phyloP scores from a whole-genome alignment of 441 rosid genomes.

The Gossypium gossypioides region DNA sequence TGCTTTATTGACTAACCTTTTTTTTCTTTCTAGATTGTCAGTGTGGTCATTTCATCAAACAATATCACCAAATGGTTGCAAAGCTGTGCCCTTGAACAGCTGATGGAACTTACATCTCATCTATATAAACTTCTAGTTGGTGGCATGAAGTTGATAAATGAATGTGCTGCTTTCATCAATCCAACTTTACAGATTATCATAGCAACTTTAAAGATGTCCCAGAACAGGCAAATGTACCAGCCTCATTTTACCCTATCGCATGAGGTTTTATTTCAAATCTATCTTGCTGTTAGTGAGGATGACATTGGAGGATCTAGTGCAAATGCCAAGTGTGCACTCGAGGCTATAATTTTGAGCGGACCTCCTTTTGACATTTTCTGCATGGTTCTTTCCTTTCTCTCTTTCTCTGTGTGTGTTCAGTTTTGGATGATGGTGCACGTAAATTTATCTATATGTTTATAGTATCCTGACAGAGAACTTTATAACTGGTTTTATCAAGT shows the following conservation, averaged over 20 bases:
- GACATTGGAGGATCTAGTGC: constrained; percentile 23
- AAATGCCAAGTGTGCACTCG: constrained; percentile 50
- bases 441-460: not conserved
- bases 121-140: constrained; percentile 46
- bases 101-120: constrained; percentile 56
- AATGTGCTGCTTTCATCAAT: constrained; percentile 30
- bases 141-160: constrained; percentile 35
- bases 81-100: constrained; percentile 63
- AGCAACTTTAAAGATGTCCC: constrained; percentile 62
- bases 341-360: constrained; percentile 53
- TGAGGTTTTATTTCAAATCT: constrained; percentile 53
- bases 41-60: constrained; percentile 38
- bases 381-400: constrained; percentile 33
- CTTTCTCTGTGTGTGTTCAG: not conserved
- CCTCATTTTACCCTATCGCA: constrained; percentile 65
- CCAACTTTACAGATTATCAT: constrained; percentile 41
- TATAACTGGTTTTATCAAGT: not conserved
- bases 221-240: constrained; percentile 53
- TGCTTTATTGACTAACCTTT: not conserved
- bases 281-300: constrained; percentile 32
- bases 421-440: not conserved
- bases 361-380: constrained; percentile 54
- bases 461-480: not conserved
- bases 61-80: constrained; percentile 66
- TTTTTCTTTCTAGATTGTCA: constrained; percentile 42